A percentile compares a stretch with the other conserved stretches of the same genome.
Evolutionary conservation across 1,284 basidiomycete species (phyloP).

Genomic region (Tylopilus microsporus): DNA sequence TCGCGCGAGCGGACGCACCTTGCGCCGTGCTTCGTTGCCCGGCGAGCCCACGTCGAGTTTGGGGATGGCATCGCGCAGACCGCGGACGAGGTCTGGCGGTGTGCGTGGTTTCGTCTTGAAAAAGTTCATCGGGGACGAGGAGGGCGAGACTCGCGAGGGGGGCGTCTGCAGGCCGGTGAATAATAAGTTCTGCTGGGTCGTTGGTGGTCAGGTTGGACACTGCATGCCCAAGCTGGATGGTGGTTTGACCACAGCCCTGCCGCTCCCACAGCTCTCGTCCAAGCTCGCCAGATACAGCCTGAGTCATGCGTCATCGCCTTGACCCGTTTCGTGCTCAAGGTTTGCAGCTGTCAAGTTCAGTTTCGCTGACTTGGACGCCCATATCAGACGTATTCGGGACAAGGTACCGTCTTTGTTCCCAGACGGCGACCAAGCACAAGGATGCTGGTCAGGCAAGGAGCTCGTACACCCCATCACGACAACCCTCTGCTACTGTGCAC

Average conservation of each 20-base stretch:
- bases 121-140: conserved; percentile 70
- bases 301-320: too few relatives aligned
- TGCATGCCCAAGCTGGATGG: conserved; percentile 13
- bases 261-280: neutral
- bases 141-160: neutral
- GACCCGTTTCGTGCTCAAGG: too few relatives aligned
- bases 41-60: conserved; percentile 71
- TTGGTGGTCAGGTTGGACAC: conserved; percentile 11
- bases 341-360: too few relatives aligned
- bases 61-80: conserved; percentile 73
- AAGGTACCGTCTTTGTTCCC: too few relatives aligned
- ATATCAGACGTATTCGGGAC: too few relatives aligned
- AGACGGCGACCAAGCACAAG: too few relatives aligned
- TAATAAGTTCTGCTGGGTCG: too few relatives aligned
- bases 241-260: conserved; percentile 10
- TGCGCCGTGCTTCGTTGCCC: conserved; percentile 71
- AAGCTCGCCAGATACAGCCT: conserved; percentile 10
- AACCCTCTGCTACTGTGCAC: too few relatives aligned
- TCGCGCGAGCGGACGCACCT: conserved; percentile 47
- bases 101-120: conserved; percentile 87
- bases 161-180: too few relatives aligned
- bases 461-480: too few relatives aligned
- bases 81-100: conserved; percentile 79
- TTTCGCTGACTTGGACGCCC: too few relatives aligned
- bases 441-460: too few relatives aligned